Evolutionary conservation across 2,329 filamentous ascomycete species (phyloP).

Genomic region (Chrysosporium queenslandicum): DNA sequence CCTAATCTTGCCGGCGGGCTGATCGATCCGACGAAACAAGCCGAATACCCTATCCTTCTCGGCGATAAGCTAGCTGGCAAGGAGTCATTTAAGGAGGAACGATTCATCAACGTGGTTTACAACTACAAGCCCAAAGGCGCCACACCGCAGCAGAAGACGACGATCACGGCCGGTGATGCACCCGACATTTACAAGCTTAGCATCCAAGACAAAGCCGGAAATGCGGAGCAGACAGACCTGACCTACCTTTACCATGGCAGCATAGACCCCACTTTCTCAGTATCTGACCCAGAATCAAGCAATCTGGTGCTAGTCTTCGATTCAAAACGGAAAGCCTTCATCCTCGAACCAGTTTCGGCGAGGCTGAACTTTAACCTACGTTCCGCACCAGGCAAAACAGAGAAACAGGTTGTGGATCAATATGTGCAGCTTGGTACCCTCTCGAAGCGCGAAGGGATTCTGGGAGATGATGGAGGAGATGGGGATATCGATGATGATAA

Average conservation of each 20-base stretch:
- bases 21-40: constrained; percentile 38
- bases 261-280: constrained; percentile 28
- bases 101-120: constrained; percentile 36
- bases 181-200: constrained; percentile 33
- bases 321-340: constrained; percentile 60
- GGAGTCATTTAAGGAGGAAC: constrained; percentile 17
- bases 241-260: constrained; percentile 35
- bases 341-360: constrained; percentile 72
- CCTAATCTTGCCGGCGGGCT: constrained; percentile 25
- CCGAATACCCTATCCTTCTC: constrained; percentile 39
- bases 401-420: constrained; percentile 55
- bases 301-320: constrained; percentile 60
- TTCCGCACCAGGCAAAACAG: constrained; percentile 55
- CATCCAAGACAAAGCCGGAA: constrained; percentile 35
- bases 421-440: constrained; percentile 53
- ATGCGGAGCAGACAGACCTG: constrained; percentile 30
- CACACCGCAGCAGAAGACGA: constrained; percentile 31
- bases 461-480: constrained; percentile 26
- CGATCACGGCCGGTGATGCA: constrained; percentile 28
- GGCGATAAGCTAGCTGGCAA: constrained; percentile 34
- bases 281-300: constrained; percentile 24
- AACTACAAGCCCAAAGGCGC: constrained; percentile 39
- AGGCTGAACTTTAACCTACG: constrained; percentile 80
- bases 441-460: constrained; percentile 29
- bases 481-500: constrained; percentile 30